Conservation (phyloP, 306 rosid genomes). For the Notholithocarpus densiflorus region DNA sequence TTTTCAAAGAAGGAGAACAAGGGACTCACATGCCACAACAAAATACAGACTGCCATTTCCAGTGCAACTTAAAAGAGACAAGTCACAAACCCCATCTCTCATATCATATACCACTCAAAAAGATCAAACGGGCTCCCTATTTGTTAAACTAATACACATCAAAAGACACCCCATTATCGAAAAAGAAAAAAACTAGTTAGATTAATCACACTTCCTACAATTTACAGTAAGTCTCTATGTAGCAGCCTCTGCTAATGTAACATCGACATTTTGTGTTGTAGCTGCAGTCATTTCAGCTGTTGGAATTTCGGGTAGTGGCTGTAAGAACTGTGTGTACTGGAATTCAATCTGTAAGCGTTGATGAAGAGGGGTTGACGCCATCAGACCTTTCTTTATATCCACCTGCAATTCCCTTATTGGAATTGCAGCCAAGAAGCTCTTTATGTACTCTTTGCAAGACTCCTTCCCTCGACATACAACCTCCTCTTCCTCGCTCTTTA, state of each 20-base stretch:
- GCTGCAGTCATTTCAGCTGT: slow-evolving; percentile 34
- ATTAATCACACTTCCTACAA: slow-evolving; percentile 45
- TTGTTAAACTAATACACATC: slow-evolving; percentile 45
- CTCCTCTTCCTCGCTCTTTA: slow-evolving; percentile 50
- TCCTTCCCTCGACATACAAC: slow-evolving; percentile 79
- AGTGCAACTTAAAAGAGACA: slow-evolving; percentile 6
- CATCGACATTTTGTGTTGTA: slow-evolving; percentile 28
- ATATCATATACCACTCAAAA: slow-evolving; percentile 28
- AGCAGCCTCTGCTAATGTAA: slow-evolving; percentile 38
- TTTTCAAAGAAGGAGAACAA: slow-evolving; percentile 26
- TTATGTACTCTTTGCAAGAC: slow-evolving; percentile 93
- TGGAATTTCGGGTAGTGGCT: slow-evolving; percentile 24
- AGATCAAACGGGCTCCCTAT: slow-evolving; percentile 33
- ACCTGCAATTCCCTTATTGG: slow-evolving; percentile 94
- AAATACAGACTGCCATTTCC: slow-evolving; percentile 26
- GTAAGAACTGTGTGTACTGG: slow-evolving; percentile 63
- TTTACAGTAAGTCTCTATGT: slow-evolving; percentile 38
- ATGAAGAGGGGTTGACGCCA: slow-evolving; percentile 80
- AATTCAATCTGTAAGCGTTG: slow-evolving; percentile 92
- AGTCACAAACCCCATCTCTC: slow-evolving; percentile 19
- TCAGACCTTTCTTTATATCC: slow-evolving; percentile 88
- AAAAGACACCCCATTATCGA: slow-evolving; percentile 33
- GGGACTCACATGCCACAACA: background rate
- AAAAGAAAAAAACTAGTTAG: slow-evolving; percentile 45
- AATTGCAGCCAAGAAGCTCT: slow-evolving; percentile 96